phyloP scores from a whole-genome alignment of 345 rosid species.

The Acer saccharum region DNA sequence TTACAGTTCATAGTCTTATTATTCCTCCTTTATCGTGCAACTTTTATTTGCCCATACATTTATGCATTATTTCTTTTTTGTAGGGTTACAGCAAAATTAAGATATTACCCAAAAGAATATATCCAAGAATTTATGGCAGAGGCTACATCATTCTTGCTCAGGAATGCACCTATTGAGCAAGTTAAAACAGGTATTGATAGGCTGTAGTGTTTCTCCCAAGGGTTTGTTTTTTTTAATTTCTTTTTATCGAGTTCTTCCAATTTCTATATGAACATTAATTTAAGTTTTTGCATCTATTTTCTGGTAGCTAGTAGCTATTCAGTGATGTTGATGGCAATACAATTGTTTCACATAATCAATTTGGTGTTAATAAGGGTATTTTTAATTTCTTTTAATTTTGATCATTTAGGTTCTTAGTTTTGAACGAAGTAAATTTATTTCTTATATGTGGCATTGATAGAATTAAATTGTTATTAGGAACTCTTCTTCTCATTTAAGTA shows the following conservation, averaged over 20 bases:
- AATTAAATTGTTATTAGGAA: too few relatives aligned
- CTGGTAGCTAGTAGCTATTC: not conserved
- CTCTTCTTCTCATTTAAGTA: too few relatives aligned
- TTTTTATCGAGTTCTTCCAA: not conserved
- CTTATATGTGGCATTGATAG: not conserved
- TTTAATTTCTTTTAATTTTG: not conserved
- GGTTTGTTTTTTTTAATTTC: too few relatives aligned
- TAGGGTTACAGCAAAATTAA: conserved; percentile 68
- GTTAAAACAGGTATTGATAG: conserved; percentile 55
- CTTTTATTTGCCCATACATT: conserved; percentile 18
- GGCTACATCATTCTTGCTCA: conserved; percentile 79
- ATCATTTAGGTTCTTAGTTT: not conserved
- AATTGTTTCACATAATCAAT: not conserved
- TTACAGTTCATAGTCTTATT: not conserved
- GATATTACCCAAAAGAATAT: conserved; percentile 67
- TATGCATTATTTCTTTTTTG: conserved; percentile 24
- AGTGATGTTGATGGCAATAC: not conserved
- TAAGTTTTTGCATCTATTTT: not conserved
- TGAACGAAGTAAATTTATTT: not conserved
- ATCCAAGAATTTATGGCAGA: conserved; percentile 76
- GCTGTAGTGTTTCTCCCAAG: not conserved
- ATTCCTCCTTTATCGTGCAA: not conserved
- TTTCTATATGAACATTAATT: not conserved
- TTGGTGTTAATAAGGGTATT: not conserved
- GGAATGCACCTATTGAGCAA: conserved; percentile 65